phyloP scores from a whole-genome alignment of 441 rosid genomes.

The Isatis lusitanica region DNA sequence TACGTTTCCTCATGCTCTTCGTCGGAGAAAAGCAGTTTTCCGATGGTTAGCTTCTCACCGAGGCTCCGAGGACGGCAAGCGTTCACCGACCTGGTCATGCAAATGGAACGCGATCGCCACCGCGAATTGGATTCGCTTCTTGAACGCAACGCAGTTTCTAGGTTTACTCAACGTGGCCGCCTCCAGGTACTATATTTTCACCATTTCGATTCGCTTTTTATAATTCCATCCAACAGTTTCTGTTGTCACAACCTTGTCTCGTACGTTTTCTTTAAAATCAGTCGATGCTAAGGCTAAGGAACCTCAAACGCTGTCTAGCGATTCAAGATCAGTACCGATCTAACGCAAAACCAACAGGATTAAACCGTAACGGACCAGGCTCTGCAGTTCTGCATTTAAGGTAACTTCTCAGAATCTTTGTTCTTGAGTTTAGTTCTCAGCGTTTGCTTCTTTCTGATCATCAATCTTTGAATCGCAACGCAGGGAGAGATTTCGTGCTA shows the following conservation, averaged over 20 bases:
- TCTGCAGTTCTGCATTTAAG: conserved; percentile 46
- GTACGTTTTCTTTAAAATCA: conserved; percentile 17
- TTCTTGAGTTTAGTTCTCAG: not conserved
- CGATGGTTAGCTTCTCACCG: conserved; percentile 45
- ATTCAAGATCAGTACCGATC: conserved; percentile 46
- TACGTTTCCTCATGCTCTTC: conserved; percentile 8
- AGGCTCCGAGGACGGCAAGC: conserved; percentile 85
- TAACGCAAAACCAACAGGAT: conserved; percentile 27
- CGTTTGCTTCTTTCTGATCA: not conserved
- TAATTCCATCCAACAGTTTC: not conserved
- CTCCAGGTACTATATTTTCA: conserved; percentile 55
- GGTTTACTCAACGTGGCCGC: conserved; percentile 83
- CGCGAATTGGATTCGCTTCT: conserved; percentile 55
- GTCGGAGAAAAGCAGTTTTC: conserved; percentile 19
- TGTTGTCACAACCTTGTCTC: not conserved
- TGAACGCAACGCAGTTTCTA: conserved; percentile 69
- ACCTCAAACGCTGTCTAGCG: conserved; percentile 51
- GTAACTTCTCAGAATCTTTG: not conserved
- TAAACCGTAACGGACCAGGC: conserved; percentile 37
- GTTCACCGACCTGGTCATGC: conserved; percentile 65
- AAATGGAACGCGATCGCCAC: conserved; percentile 62
- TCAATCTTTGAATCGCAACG: not conserved
- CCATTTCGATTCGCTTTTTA: not conserved
- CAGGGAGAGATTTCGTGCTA: conserved; percentile 52
- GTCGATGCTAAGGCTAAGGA: conserved; percentile 67